These are phyloP conservation scores for Populus simonii DNA, from an alignment of 345 rosid genomes.

Conservation along the genomic window DNA sequence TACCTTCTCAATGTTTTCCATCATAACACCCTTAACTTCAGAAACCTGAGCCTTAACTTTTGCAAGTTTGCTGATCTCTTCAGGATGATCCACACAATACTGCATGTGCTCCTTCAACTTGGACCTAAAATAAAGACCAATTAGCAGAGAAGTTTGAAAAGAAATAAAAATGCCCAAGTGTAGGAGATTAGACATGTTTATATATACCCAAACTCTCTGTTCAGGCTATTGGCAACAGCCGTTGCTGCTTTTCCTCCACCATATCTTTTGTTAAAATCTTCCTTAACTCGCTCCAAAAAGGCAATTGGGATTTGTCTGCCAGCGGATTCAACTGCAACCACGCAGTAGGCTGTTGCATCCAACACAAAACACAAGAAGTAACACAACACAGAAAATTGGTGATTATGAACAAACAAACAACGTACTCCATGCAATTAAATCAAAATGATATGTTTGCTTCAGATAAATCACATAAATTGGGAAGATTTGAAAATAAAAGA, in stretches of 20 bases:
- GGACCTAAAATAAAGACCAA: slow-evolving; percentile 39
- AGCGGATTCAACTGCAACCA: slow-evolving; percentile 87
- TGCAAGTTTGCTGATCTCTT: slow-evolving; percentile 94
- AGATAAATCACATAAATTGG: not conserved
- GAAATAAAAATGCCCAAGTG: not conserved
- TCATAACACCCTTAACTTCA: slow-evolving; percentile 99
- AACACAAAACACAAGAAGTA: not conserved
- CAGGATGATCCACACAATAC: slow-evolving; percentile 90
- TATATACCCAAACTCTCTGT: slow-evolving; percentile 72
- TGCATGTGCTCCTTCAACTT: slow-evolving; percentile 95
- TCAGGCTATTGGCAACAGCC: slow-evolving; percentile 68
- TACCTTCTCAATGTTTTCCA: slow-evolving; percentile 99
- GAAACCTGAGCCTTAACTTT: slow-evolving; percentile 98
- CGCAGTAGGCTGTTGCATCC: slow-evolving; percentile 71
- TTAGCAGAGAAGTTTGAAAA: not conserved
- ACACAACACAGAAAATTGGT: not conserved
- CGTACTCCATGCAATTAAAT: not conserved
- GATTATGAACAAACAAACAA: not conserved
- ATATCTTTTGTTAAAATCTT: slow-evolving; percentile 82
- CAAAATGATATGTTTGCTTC: not conserved
- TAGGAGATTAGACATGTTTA: not conserved
- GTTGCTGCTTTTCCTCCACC: slow-evolving; percentile 89
- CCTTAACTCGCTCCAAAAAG: slow-evolving; percentile 81
- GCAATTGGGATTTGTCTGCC: slow-evolving; percentile 92
- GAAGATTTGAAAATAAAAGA: no score